These are phyloP conservation scores for Moringa oleifera DNA, from an alignment of 345 rosid genomes.

Conservation along the genomic window DNA sequence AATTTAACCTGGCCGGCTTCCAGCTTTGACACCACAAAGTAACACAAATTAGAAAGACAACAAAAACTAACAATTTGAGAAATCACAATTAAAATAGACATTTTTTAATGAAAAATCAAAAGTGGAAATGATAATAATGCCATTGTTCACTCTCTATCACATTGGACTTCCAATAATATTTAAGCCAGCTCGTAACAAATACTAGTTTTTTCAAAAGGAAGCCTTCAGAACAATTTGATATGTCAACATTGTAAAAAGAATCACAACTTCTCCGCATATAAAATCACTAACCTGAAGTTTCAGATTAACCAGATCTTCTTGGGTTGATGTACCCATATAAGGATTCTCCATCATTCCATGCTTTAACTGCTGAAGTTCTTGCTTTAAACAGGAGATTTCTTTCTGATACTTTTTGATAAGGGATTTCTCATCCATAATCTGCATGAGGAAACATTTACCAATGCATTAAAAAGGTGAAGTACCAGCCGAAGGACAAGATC, in stretches of 20 bases:
- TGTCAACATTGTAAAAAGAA: conserved; percentile 2
- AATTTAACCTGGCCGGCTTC: conserved; percentile 74
- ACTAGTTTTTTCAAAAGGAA: background rate
- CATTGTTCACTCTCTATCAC: background rate
- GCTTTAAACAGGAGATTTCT: conserved; percentile 56
- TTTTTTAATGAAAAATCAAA: background rate
- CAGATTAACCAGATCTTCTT: conserved; percentile 56
- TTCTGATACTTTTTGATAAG: conserved; percentile 71
- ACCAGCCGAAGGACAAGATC: background rate
- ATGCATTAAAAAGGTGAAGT: conserved; percentile 1
- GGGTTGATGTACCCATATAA: conserved; percentile 32
- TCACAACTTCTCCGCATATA: background rate
- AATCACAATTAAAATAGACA: conserved; percentile 1
- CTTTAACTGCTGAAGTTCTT: conserved; percentile 62
- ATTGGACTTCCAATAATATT: background rate
- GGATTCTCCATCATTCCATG: conserved; percentile 43
- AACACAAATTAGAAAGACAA: background rate
- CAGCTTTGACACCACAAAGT: conserved; percentile 36
- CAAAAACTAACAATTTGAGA: background rate
- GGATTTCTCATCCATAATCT: conserved; percentile 81
- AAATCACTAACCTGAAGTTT: conserved; percentile 55
- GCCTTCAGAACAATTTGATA: background rate
- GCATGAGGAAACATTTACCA: background rate
- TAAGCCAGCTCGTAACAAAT: background rate
- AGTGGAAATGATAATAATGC: background rate